phyloP scores from a whole-genome alignment of 2,329 filamentous ascomycete species.

The Ophiostoma perfectum region DNA sequence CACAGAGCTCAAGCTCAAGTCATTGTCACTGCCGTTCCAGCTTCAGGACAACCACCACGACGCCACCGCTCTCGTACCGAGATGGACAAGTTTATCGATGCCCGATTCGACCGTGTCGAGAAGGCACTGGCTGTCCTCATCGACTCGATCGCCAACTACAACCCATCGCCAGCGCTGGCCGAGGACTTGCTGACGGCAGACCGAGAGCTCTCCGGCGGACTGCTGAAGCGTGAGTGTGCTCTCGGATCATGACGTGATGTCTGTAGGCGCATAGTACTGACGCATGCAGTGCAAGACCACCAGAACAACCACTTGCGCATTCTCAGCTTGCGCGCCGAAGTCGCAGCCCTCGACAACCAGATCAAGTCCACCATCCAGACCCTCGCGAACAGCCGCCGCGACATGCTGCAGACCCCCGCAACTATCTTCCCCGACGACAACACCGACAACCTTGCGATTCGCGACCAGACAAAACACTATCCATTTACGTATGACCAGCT shows the following conservation, averaged over 20 bases:
- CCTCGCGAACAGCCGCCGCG: slow-evolving; percentile 68
- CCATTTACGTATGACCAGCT: slow-evolving; percentile 66
- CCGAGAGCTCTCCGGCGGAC: slow-evolving; percentile 57
- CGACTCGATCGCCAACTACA: slow-evolving; percentile 77
- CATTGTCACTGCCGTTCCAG: too few relatives aligned
- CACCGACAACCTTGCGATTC: slow-evolving; percentile 29
- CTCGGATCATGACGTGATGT: too few relatives aligned
- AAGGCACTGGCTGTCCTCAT: slow-evolving; percentile 63
- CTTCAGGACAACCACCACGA: background rate
- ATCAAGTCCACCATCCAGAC: slow-evolving; percentile 64
- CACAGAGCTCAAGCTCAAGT: background rate
- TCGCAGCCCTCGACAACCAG: slow-evolving; percentile 61
- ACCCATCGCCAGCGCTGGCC: slow-evolving; percentile 63
- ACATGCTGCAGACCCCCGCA: slow-evolving; percentile 60
- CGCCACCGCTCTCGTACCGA: too few relatives aligned
- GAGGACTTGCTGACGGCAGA: slow-evolving; percentile 67
- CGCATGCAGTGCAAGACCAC: slow-evolving; percentile 58
- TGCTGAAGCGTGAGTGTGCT: slow-evolving; percentile 54
- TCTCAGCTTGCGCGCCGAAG: slow-evolving; percentile 60
- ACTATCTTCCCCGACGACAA: slow-evolving; percentile 48
- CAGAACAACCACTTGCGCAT: slow-evolving; percentile 70
- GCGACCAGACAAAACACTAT: slow-evolving; percentile 35
- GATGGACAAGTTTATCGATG: slow-evolving; percentile 60
- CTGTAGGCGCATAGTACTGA: background rate
- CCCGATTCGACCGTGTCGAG: slow-evolving; percentile 61